These are phyloP conservation scores for Acanthamoeba healyi DNA, from an alignment of 208 protist species.

Conservation along the genomic window DNA sequence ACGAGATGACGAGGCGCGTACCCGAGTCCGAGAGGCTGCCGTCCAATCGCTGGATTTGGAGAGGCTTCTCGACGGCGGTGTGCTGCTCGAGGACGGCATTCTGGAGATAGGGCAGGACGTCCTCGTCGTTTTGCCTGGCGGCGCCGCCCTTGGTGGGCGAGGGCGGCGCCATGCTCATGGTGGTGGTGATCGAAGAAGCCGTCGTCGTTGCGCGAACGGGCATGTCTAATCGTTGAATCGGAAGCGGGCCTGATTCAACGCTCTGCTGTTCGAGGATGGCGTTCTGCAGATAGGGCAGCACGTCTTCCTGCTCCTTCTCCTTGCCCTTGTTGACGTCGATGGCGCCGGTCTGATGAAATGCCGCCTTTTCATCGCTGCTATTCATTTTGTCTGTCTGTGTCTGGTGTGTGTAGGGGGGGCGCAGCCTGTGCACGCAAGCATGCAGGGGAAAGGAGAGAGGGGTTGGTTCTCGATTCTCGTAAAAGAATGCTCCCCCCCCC, in stretches of 20 bases:
- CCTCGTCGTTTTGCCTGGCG: not conserved
- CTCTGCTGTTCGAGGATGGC: conserved; percentile 22
- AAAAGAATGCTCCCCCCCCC: too few relatives aligned
- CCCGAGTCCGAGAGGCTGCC: not conserved
- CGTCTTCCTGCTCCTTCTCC: conserved; percentile 13
- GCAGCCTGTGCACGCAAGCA: too few relatives aligned
- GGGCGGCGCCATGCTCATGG: not conserved
- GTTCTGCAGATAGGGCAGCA: conserved; percentile 19
- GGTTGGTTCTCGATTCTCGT: too few relatives aligned
- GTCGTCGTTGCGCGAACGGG: too few relatives aligned
- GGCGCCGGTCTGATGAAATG: not conserved
- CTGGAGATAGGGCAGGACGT: not conserved
- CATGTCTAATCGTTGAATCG: not conserved
- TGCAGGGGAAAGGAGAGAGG: too few relatives aligned
- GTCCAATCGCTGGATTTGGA: not conserved
- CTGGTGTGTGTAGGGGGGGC: too few relatives aligned
- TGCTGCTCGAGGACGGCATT: not conserved
- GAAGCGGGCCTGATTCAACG: not conserved
- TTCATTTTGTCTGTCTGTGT: too few relatives aligned
- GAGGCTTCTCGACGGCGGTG: not conserved
- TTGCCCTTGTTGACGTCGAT: not conserved
- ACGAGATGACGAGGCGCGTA: not conserved
- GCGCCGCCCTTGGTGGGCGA: not conserved
- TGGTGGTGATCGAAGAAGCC: not conserved
- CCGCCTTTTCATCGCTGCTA: not conserved